Base-by-base conservation (phyloP, 148 eudicot species). In the Nyssa sinensis region DNA sequence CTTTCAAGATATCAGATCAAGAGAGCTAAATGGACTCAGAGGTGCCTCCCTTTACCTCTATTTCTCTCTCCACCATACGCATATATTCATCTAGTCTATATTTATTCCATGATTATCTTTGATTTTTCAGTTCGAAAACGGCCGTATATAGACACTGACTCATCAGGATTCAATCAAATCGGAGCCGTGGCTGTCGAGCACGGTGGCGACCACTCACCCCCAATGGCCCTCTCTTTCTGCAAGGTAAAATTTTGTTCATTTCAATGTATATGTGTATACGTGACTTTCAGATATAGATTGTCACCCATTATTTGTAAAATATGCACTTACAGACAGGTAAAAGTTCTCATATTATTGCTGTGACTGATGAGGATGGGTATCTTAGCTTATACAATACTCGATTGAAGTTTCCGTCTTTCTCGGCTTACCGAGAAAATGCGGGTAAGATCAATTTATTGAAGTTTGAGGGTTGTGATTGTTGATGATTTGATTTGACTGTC, bases 331-430 rank as follows among this genome's bases (percentile, higher is more conserved):
- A 92, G 97, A 95, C 90, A 28, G 79, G 72, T 66, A 86, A 55
- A 59, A 85, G 82, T 78, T 79, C 89, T 0, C 94, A 92, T 80
- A 82, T 88, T 64, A 33, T 92, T 63, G 92, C 96, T 14, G 89
- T 95, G 57, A 81, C 91, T 7, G 94, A 90, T 58, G 93, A 92
- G 74, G 86, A 72, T 63, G 98, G 98, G 62, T 89, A 85, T 82
- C 64, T 90, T 75, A 84, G 85, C 75, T 81, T 95, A 67, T 83
- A 81, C 60, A 79, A 90, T 69, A 86, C 97, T 5, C 88, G 93
- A 10, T 72, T 63, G 55, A 86, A 84, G 57, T 75, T 86, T 59
- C 35, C 73, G 5, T 78, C n/a, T n/a, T n/a, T n/a, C n/a, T n/a
- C n/a, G n/a, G n/a, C n/a, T n/a, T n/a, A n/a, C n/a, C n/a, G n/a